These are phyloP conservation scores for Sporisorium exsertum DNA, from an alignment of 1,284 basidiomycete genomes.

Conservation along the genomic window DNA sequence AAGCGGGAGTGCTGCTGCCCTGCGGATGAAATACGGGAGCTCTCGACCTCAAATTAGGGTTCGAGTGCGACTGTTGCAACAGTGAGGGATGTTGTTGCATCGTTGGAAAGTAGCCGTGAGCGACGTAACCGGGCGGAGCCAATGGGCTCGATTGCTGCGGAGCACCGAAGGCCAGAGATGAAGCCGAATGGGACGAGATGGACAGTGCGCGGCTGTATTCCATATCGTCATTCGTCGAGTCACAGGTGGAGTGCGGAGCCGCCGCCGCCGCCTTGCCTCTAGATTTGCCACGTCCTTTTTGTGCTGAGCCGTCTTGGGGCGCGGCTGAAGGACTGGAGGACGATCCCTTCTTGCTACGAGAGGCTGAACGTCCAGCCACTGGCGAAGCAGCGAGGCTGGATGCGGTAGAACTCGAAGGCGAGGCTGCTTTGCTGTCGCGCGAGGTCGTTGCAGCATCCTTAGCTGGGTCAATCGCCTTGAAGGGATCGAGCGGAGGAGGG, in stretches of 20 bases:
- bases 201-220: conserved; percentile 39
- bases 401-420: conserved; percentile 25
- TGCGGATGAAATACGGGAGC: conserved; percentile 40
- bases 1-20: conserved; percentile 28
- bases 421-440: conserved; percentile 2
- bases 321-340: conserved; percentile 22
- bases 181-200: neutral
- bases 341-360: conserved; percentile 12
- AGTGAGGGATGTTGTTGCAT: conserved; percentile 4
- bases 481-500: conserved; percentile 11
- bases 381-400: conserved; percentile 28
- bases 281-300: conserved; percentile 1
- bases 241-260: neutral
- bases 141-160: conserved; percentile 34
- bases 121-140: conserved; percentile 7
- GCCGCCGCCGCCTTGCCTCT: conserved; percentile 1
- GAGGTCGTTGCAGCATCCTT: neutral
- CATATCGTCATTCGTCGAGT: conserved; percentile 22
- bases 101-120: conserved; percentile 24
- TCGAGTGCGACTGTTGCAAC: conserved; percentile 41
- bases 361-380: conserved; percentile 8
- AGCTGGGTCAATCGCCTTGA: conserved; percentile 1
- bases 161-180: conserved; percentile 4
- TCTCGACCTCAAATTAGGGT: conserved; percentile 38
- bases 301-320: conserved; percentile 18